Evolutionary conservation across 1,284 basidiomycete species (phyloP).

Genomic region (Laetiporus sulphureus): DNA sequence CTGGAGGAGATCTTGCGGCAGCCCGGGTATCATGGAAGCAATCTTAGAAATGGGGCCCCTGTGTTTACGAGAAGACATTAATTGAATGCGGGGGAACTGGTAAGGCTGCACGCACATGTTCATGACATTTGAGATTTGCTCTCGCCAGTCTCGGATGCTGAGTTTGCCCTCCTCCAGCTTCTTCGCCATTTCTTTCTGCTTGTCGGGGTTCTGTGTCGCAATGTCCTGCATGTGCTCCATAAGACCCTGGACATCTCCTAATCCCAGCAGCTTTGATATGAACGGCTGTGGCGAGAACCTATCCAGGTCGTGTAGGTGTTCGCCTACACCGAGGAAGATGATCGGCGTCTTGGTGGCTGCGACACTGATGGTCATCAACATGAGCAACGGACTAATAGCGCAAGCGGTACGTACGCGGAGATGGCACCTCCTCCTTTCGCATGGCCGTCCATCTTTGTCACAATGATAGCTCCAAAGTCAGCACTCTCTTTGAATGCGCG

Average conservation of each 20-base stretch:
- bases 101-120: conserved; percentile 64
- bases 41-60: conserved; percentile 98
- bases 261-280: conserved; percentile 92
- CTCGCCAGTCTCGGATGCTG: conserved; percentile 95
- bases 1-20: conserved; percentile 85
- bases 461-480: conserved; percentile 97
- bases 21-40: conserved; percentile 97
- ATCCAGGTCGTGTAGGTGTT: conserved; percentile 95
- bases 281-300: conserved; percentile 95
- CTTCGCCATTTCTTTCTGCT: conserved; percentile 98
- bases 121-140: conserved; percentile 97
- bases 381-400: background rate
- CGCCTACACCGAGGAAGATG: conserved; percentile 97
- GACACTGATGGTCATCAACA: conserved; percentile 48
- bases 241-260: conserved; percentile 94
- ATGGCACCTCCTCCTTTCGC: conserved; percentile 99
- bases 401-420: conserved; percentile 73
- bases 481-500: conserved; percentile 97
- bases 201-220: conserved; percentile 87
- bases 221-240: conserved; percentile 98
- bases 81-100: background rate
- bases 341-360: conserved; percentile 98
- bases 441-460: conserved; percentile 99
- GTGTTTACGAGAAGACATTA: conserved; percentile 5
- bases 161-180: conserved; percentile 97